Base-by-base conservation (phyloP, 352 stramenopile genomes). In the Hyaloperonospora brassicae region DNA sequence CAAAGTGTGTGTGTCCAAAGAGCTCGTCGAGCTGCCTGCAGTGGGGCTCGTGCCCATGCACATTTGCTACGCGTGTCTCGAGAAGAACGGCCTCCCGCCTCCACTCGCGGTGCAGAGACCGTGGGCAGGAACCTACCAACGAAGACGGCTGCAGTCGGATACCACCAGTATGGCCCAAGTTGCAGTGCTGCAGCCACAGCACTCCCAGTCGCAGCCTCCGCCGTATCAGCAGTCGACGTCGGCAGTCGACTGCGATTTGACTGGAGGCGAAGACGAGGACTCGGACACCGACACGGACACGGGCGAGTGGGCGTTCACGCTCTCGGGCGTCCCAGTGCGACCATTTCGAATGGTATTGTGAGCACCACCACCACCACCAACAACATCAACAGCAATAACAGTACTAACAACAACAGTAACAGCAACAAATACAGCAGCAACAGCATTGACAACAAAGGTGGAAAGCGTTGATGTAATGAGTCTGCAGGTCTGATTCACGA, bases 41-140 rank as follows among this genome's bases (percentile, higher is more conserved):
- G 65, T 77, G 6, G 68, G 68, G 1, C 43, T 73, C 23, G 62
- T 77, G 8, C 64, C 65, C 11, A 77, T 77, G 64, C 52, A 63
- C 42, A 66, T 77, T 35, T 77, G 68, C 54, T 57, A 65, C n/a
- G 23, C 43, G n/a, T 75, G 66, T 27, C 63, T 75, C 31, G 40
- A 62, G 3, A 62, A 59, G 45, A 59, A 54, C 1, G 63, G 63
- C 13, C 52, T 75, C 11, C 46, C 58, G 12, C 25, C 58, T 36
- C 41, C 54, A 25, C 3, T 47, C 8, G 59, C 60, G 24, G 52
- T 34, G 13, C 52, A 64, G 8, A 60, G 59, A 3, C 10, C 46
- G 4, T 44, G 13, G 42, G 17, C 17, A 17, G 35, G 44, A 21
- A 63, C 36, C 22, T 35, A 40, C n/a, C 38, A 50, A 13, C 66